Conservation (phyloP, 331 rosid species). For the Cydonia oblonga region DNA sequence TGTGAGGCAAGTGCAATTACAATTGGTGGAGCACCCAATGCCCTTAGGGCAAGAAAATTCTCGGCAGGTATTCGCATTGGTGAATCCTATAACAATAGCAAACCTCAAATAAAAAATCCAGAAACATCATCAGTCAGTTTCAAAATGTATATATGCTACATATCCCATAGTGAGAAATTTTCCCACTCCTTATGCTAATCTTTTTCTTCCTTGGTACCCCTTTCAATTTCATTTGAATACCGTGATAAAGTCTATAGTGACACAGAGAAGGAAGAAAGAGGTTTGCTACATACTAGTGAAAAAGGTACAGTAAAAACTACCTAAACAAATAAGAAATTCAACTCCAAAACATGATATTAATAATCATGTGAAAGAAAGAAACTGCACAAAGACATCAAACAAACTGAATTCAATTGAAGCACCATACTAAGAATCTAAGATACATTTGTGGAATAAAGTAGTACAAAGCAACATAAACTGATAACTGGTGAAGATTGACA, state of each 20-base stretch:
- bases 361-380: not conserved
- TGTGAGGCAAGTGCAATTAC: slow-evolving; percentile 93
- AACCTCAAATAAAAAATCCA: not conserved
- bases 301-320: not conserved
- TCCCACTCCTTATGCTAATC: not conserved
- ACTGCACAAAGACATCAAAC: not conserved
- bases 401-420: not conserved
- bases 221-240: not conserved
- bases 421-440: not conserved
- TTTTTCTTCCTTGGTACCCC: not conserved
- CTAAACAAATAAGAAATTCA: not conserved
- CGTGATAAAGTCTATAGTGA: not conserved
- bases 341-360: not conserved
- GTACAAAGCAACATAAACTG: not conserved
- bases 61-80: slow-evolving; percentile 80
- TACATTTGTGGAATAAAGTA: not conserved
- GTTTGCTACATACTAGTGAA: not conserved
- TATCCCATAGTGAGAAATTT: not conserved
- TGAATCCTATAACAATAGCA: slow-evolving; percentile 50
- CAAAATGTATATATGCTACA: not conserved
- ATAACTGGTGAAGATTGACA: slow-evolving; percentile 41
- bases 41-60: slow-evolving; percentile 73
- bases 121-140: not conserved
- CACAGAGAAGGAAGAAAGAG: not conserved
- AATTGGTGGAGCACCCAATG: slow-evolving; percentile 83